These are phyloP conservation scores for Graphilbum ipis-grandicollis DNA, from an alignment of 2,329 filamentous ascomycete species.

Conservation along the genomic window DNA sequence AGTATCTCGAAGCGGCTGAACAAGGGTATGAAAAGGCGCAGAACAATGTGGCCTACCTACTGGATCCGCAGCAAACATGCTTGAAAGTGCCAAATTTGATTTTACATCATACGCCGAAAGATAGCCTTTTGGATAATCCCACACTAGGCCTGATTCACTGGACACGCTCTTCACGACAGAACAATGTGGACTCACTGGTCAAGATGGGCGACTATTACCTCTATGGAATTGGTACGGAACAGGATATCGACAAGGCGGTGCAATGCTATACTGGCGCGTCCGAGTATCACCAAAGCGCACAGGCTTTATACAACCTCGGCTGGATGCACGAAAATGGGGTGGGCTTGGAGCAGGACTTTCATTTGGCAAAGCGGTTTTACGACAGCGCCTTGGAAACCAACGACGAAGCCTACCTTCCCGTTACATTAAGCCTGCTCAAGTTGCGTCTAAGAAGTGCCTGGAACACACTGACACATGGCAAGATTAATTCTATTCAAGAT, in stretches of 20 bases:
- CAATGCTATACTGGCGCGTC: constrained; percentile 86
- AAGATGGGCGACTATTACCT: constrained; percentile 99
- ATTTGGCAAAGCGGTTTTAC: constrained; percentile 91
- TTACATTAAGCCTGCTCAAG: constrained; percentile 75
- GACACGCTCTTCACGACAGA: constrained; percentile 84
- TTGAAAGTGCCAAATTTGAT: constrained; percentile 38
- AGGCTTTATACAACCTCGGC: constrained; percentile 90
- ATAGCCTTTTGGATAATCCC: constrained; percentile 30
- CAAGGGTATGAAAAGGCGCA: constrained; percentile 83
- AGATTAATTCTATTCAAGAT: constrained; percentile 79
- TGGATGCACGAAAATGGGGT: constrained; percentile 99
- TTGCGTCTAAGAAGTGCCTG: constrained; percentile 74
- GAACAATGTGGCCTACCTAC: constrained; percentile 73
- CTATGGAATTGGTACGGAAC: constrained; percentile 53
- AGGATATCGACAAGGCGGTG: constrained; percentile 70
- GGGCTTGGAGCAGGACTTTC: constrained; percentile 85
- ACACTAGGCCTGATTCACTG: constrained; percentile 72
- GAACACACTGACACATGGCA: constrained; percentile 85
- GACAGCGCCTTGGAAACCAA: constrained; percentile 86
- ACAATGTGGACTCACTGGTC: constrained; percentile 82
- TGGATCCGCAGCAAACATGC: constrained; percentile 55
- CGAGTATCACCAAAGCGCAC: constrained; percentile 79
- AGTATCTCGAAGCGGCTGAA: constrained; percentile 76
- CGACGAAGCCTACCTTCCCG: constrained; percentile 81
- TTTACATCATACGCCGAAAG: constrained; percentile 9